These are phyloP conservation scores for Helicostylum pulchrum DNA, from an alignment of 192 early-diverging fungal species.

Conservation along the genomic window DNA sequence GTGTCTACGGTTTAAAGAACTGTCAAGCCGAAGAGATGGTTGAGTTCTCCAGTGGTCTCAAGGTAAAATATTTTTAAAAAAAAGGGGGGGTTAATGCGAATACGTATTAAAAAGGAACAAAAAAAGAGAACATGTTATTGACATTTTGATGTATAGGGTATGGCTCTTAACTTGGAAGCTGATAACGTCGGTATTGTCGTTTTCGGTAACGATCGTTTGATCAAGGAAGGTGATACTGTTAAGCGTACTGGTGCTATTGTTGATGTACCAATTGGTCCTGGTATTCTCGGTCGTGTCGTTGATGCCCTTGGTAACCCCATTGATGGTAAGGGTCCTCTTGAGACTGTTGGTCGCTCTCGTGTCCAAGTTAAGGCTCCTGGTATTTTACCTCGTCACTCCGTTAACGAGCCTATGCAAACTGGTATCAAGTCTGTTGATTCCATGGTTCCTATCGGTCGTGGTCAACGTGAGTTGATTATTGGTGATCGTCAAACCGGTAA, in stretches of 20 bases:
- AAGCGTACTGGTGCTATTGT: slow-evolving; percentile 99
- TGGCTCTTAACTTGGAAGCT: slow-evolving; percentile 99
- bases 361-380: slow-evolving; percentile 99
- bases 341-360: slow-evolving; percentile 81
- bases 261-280: slow-evolving; percentile 95
- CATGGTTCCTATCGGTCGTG: slow-evolving; percentile 99
- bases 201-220: slow-evolving; percentile 99
- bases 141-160: slow-evolving; percentile 69
- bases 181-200: slow-evolving; percentile 99
- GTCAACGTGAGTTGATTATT: slow-evolving; percentile 99
- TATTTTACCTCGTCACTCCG: slow-evolving; percentile 98
- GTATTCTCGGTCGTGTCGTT: slow-evolving; percentile 92
- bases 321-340: slow-evolving; percentile 97
- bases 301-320: slow-evolving; percentile 99
- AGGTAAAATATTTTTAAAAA: slow-evolving; percentile 50
- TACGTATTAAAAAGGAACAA: not conserved
- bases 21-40: slow-evolving; percentile 99
- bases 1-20: slow-evolving; percentile 98
- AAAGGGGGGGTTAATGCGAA: not conserved
- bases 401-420: slow-evolving; percentile 99
- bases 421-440: slow-evolving; percentile 99
- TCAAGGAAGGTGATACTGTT: slow-evolving; percentile 99
- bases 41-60: slow-evolving; percentile 98
- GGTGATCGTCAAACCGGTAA: slow-evolving; percentile 99
- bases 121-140: not conserved